Conservation (phyloP, 345 rosid species). For the Gossypium sturtianum region DNA sequence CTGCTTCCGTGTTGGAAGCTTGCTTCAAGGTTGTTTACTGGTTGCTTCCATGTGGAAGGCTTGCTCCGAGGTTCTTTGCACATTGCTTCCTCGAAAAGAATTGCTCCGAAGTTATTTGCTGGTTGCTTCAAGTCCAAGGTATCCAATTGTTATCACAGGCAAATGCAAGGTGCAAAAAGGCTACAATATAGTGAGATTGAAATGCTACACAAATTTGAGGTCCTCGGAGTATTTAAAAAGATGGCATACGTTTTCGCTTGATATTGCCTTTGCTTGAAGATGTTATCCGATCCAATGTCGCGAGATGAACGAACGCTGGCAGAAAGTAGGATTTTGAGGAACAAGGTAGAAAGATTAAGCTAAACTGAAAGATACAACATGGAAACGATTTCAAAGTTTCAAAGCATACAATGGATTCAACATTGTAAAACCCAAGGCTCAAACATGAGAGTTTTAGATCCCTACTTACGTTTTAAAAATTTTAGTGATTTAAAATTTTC, state of each 20-base stretch:
- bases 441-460: background rate
- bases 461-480: too few species aligned
- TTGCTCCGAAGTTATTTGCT: too few species aligned
- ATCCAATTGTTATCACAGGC: conserved; percentile 4
- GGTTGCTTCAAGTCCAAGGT: background rate
- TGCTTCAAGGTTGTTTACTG: background rate
- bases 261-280: background rate
- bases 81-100: too few species aligned
- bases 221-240: background rate
- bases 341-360: background rate
- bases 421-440: background rate
- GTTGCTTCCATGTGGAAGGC: conserved; percentile 6
- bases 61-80: background rate
- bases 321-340: background rate
- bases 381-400: too few species aligned
- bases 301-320: background rate
- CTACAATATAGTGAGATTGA: background rate
- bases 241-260: background rate
- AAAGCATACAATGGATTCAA: background rate
- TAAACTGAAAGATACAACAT: background rate
- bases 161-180: background rate
- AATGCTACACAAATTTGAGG: background rate
- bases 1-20: background rate
- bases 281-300: background rate
- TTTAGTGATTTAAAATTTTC: background rate